Base-by-base conservation (phyloP, 1,284 basidiomycete genomes). In the Ceratobasidium sp. region DNA sequence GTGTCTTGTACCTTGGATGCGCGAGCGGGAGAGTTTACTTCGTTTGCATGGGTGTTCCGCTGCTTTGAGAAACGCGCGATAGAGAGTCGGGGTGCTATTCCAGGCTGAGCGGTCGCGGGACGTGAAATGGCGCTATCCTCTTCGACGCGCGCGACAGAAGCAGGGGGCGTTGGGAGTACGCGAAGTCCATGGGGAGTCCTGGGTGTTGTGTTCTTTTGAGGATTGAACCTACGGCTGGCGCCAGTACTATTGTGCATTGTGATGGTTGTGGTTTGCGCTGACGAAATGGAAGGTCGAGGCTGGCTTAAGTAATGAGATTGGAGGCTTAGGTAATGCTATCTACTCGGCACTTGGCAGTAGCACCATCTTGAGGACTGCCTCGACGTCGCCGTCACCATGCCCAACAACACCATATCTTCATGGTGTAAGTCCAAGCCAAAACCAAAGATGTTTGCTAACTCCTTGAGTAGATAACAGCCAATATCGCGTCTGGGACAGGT, bases 401-500 rank as follows among this genome's bases (percentile, higher is more conserved):
- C 61, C n/a, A 64, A 64, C 46, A 50, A 64, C 28, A 64, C 5
- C 35, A 64, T 50, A 32, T 7, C 41, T 6, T 61, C 61, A 13
- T 64, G 61, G 61, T 64, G 61, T 64, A 64, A 14, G 61, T 64
- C 13, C 7, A 23, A 44, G 23, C 14, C 8, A 4, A 49, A 13
- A 49, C 28, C n/a, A n/a, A n/a, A n/a, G n/a, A n/a, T n/a, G n/a
- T n/a, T n/a, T 21, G 23, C 50, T 54, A 28, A 54, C 21, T 9
- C 6, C 6, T 54, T 6, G 4, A 23, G 16, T 30, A 64, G 61
- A 64, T 23, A 64, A 64, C 30, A 64, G 61, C 38, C 61, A 64
- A 30, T 66, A 66, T 54, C 63, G 63, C 32, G 63, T 66, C 46
- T 66, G 63, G 63, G 63, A 66, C 21, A 66, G 63, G 63, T 54